Evolutionary conservation across 306 rosid species (phyloP), one percentile per base, ranked within the genome.

Genomic region (Fragaria vesca): DNA sequence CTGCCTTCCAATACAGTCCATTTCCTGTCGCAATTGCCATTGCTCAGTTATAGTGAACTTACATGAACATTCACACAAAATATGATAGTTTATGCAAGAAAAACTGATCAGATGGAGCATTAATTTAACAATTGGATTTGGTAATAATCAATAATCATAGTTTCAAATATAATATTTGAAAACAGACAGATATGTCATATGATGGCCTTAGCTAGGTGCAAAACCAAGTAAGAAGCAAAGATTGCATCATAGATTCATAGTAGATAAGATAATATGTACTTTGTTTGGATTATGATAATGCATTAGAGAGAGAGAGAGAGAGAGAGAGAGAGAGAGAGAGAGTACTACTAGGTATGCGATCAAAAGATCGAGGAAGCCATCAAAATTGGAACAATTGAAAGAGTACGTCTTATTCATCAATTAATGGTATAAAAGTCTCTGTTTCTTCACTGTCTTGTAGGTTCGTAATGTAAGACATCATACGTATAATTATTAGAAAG

Each of bases 1-100:
- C 90, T 76, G 89, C 89, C 83, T 85, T 90, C 95, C 97, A 89
- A 48, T 83, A 80, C 15, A 91, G 62, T 74, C 92, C 97, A 78
- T 87, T 90, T 78, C 88, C 97, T 91, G 48, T 71, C 66, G 5
- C 52, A 70, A 73, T 57, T 6, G 7, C 15, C 71, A 67, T 40
- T 10, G 3, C 72, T 40, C 52, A 40, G 12, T 4, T 67, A 42
- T 36, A 40, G 40, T 9, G 17, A 67, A 67, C 5, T 40, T 36
- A 20, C 24, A 67, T 40, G 17, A 20, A 36, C 17, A 20, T 18
- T 5, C 8, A 40, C 28, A 4, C 2, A 11, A 66, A 67, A 40
- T 15, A 68, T 42, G 6, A 42, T 68, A 15, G 8, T 36, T 9
- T 28, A 45, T 26, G 40, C 61, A 66, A 45, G 38, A 12, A 60